These are phyloP conservation scores for Lyophyllum semitale DNA, from an alignment of 768 basidiomycete genomes.

Conservation along the genomic window DNA sequence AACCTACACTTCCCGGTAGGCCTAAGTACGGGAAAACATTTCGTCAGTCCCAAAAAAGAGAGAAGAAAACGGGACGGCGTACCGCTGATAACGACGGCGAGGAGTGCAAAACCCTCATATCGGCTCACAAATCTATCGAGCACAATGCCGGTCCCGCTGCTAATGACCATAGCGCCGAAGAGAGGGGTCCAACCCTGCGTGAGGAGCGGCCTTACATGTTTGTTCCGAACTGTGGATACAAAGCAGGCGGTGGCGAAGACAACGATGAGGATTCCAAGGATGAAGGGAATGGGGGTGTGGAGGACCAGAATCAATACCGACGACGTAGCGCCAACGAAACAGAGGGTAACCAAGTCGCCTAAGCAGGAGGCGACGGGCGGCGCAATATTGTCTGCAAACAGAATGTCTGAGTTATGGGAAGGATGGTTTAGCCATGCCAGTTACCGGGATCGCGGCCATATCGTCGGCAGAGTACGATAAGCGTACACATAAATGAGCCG, in stretches of 20 bases:
- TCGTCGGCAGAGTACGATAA: constrained; percentile 78
- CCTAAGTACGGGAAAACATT: constrained; percentile 39
- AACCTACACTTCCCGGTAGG: constrained; percentile 86
- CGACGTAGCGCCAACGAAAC: constrained; percentile 77
- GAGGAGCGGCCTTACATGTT: constrained; percentile 69
- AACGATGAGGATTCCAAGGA: constrained; percentile 52
- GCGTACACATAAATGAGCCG: constrained; percentile 89
- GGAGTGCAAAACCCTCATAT: constrained; percentile 85
- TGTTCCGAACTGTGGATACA: constrained; percentile 63
- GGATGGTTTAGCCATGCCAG: constrained; percentile 12
- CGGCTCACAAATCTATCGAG: constrained; percentile 86
- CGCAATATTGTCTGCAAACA: constrained; percentile 82
- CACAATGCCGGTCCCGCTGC: constrained; percentile 86
- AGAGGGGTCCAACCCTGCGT: constrained; percentile 89
- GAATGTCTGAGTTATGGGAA: not conserved
- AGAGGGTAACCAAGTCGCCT: constrained; percentile 89
- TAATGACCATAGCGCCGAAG: constrained; percentile 87
- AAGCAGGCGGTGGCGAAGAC: constrained; percentile 49
- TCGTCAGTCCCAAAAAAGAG: not conserved
- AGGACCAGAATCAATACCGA: constrained; percentile 68
- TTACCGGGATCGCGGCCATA: constrained; percentile 83
- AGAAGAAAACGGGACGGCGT: constrained; percentile 20
- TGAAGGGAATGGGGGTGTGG: constrained; percentile 64
- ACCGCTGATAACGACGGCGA: constrained; percentile 90
- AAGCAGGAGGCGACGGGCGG: constrained; percentile 92